Evolutionary conservation across 306 rosid species (phyloP).

Genomic region (Lotus japonicus): DNA sequence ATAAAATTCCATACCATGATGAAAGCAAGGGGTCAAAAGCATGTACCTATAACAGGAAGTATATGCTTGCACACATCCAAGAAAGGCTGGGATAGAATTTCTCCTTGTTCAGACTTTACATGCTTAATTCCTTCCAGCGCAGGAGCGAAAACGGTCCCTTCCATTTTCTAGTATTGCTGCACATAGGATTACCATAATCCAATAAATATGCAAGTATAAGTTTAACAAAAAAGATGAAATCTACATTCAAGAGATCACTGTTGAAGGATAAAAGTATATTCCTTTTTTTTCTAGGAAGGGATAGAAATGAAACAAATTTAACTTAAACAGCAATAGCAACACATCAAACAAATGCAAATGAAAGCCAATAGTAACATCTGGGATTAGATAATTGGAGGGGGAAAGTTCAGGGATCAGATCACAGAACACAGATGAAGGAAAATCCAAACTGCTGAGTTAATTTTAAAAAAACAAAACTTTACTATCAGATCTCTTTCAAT

Average conservation of each 20-base stretch:
- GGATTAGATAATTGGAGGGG: neutral
- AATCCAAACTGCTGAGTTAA: neutral
- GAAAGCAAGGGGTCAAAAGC: conserved; percentile 5
- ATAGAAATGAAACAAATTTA: neutral
- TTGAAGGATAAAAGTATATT: neutral
- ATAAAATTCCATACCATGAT: neutral
- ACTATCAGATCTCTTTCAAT: neutral
- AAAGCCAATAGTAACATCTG: neutral
- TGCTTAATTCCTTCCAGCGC: conserved; percentile 71
- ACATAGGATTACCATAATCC: conserved; percentile 13
- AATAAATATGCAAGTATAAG: neutral
- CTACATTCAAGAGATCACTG: neutral
- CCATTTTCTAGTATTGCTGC: conserved; percentile 55
- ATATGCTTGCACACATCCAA: conserved; percentile 89
- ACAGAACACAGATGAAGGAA: neutral
- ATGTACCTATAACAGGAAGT: conserved; percentile 81
- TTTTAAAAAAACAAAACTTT: neutral
- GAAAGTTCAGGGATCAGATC: neutral
- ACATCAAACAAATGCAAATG: neutral
- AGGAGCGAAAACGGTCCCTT: conserved; percentile 66
- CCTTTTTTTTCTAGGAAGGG: neutral
- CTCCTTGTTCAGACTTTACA: conserved; percentile 71
- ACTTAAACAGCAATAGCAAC: neutral
- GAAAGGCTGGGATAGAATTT: conserved; percentile 70
- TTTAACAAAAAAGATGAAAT: conserved; percentile 4